Base-by-base conservation (phyloP, 371 early-diverging fungal species). In the Fennellomyces sp. region DNA sequence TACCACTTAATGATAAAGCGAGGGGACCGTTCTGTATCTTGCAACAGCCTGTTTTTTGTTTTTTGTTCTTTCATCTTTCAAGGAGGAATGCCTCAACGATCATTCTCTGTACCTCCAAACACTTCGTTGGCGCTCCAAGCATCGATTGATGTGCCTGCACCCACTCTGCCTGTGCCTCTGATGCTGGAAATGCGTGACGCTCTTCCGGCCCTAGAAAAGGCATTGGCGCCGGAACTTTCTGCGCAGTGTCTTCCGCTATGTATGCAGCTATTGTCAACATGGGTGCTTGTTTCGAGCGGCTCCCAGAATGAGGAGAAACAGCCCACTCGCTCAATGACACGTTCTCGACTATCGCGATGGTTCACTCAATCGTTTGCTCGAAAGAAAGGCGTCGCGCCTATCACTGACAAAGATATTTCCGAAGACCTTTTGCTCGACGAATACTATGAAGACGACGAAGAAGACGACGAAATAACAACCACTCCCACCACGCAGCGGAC, bases 201-300 rank as follows among this genome's bases (percentile, higher is more conserved):
- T 8, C n/a, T 60, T 15, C 60, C 60, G 10, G 51, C 33, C 21
- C 25, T 60, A 30, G 60, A 60, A 19, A 27, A 52, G 38, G 48
- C 48, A 21, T 23, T 60, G 7, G 48, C 52, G 7, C 27, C 27
- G 5, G 35, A 38, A 21, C 30, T 60, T 4, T 49, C 60, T 25
- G n/a, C 42, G 3, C 50, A 60, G 30, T 31, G 52, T 21, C 41
- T 60, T 27, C 60, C 60, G 0, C 42, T 60, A 31, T 60, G 60
- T 35, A 48, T 49, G 38, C 38, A 60, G 17, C 60, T 60, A 15
- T 30, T 60, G 10, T 15, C 33, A 17, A 28, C 51, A 4, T 60
- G 60, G 60, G 25, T 60, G 11, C 42, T 28, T 13, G 35, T 55
- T 23, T 28, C 45, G 10, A 45, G 45, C 19, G 45, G 45, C 21